Evolutionary conservation across 2,329 filamentous ascomycete genomes (phyloP), one percentile per base, ranked within the genome.

Genomic region (Metarhizium robertsii): DNA sequence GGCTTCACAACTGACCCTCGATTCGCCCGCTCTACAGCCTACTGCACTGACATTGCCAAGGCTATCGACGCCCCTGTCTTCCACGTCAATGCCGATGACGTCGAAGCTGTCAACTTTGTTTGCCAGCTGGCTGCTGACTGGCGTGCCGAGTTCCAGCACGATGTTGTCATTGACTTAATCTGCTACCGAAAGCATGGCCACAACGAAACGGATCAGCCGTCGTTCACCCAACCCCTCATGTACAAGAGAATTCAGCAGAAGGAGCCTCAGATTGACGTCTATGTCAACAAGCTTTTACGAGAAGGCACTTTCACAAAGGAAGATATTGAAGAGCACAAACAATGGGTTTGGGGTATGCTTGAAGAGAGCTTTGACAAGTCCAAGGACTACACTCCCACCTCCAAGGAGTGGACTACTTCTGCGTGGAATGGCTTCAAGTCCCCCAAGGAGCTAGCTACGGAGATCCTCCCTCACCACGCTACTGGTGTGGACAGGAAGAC

Each of bases 341-440:
- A 95, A 72, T 99, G 94, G 94, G 94, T 97, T 58, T 99, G 92
- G 94, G 89, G 89, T 59, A 97, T 97, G 92, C 81, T 99, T 56
- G 92, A 96, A 68, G 92, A 97, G 73, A 96, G 91, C 76, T 99
- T 97, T 73, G 81, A 90, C 66, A 91, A 92, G 74, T 96, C 92
- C 74, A 97, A 95, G 75, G 92, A 99, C 67, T 99, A 99, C 75
- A 88, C 92, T 72, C 90, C 94, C 49, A 95, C 89, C 45, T 89
- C 92, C 62, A 95, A 96, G 77, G 94, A 99, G 75, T 99, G 94
- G 94, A 85, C 96, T 64, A 97, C 94, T 8, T 96, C 92, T 53
- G 92, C 94, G 55, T 99, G 94, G 94, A 95, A 99, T 76, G 92
- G 92, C 60, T 97, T 99, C 85, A 97, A 97, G 79, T 95, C 92